phyloP scores from a whole-genome alignment of 768 basidiomycete genomes.

The Daedaleopsis nitida region DNA sequence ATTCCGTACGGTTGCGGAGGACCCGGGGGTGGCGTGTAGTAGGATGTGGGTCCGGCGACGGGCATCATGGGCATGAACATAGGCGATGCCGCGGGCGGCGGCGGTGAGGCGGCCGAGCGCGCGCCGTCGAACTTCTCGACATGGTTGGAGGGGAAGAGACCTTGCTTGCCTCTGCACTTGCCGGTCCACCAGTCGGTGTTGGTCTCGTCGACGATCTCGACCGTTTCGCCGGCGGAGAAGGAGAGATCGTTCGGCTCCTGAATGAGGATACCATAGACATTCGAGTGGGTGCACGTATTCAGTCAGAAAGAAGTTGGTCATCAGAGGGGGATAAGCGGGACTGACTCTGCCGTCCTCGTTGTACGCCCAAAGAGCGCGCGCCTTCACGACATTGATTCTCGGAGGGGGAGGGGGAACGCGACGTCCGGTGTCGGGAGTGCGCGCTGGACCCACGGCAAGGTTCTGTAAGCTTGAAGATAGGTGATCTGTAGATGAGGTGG shows the following conservation, averaged over 20 bases:
- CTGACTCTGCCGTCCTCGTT: constrained; percentile 58
- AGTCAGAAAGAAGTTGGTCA: neutral
- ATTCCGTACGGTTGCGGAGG: constrained; percentile 42
- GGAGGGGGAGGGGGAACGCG: constrained; percentile 25
- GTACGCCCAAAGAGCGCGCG: constrained; percentile 67
- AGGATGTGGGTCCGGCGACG: neutral
- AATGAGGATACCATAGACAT: neutral
- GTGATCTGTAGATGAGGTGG: constrained; percentile 4
- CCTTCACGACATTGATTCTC: constrained; percentile 32
- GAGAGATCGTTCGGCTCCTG: constrained; percentile 82
- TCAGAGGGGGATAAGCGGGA: neutral
- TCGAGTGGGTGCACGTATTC: neutral
- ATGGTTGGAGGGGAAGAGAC: constrained; percentile 77
- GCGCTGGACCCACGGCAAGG: constrained; percentile 18
- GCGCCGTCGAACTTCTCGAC: constrained; percentile 56
- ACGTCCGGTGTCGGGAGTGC: constrained; percentile 18
- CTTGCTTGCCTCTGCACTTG: constrained; percentile 58
- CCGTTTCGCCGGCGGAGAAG: constrained; percentile 73
- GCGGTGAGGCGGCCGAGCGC: constrained; percentile 21
- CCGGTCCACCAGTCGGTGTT: constrained; percentile 92
- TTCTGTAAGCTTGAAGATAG: constrained; percentile 20
- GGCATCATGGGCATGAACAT: constrained; percentile 2
- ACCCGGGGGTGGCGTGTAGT: constrained; percentile 15
- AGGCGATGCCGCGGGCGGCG: constrained; percentile 4
- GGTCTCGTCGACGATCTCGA: constrained; percentile 78